Percentiles rank a stretch among this genome's conserved stretches.
phyloP scores from a whole-genome alignment of 2,329 filamentous ascomycete genomes.

The Colletotrichum phormii region DNA sequence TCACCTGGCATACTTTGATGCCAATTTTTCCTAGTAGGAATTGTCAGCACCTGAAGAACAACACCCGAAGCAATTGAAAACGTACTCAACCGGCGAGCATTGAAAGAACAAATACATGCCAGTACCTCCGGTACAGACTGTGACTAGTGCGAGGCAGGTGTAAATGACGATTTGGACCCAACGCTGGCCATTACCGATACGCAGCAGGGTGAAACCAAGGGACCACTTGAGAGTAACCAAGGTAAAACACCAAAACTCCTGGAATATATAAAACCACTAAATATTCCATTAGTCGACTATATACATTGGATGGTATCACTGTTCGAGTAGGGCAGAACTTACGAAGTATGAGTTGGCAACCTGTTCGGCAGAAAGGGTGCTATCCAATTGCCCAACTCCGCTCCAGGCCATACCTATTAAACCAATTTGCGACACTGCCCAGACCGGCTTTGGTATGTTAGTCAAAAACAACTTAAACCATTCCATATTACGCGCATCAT shows the following conservation, averaged over 20 bases:
- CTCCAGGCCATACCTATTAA: conserved; percentile 34
- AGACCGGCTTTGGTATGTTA: conserved; percentile 24
- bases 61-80: fast-evolving
- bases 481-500: not conserved
- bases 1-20: not conserved
- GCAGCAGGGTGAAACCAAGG: conserved; percentile 27
- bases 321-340: not conserved
- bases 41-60: not conserved
- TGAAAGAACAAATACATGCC: conserved; percentile 35
- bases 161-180: conserved; percentile 33
- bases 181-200: conserved; percentile 26
- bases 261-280: conserved; percentile 32
- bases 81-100: conserved; percentile 30
- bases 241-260: conserved; percentile 35
- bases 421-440: conserved; percentile 16
- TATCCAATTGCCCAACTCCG: conserved; percentile 27
- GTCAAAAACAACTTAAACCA: not conserved
- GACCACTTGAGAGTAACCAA: conserved; percentile 30
- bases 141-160: conserved; percentile 23
- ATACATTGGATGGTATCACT: not conserved
- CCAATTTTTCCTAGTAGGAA: conserved; percentile 23
- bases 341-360: conserved; percentile 22
- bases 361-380: conserved; percentile 19
- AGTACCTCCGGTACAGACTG: conserved; percentile 31
- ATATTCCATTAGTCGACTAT: not conserved